Conservation (phyloP, 2,329 filamentous ascomycete species). For the Calonectria hawksworthii region DNA sequence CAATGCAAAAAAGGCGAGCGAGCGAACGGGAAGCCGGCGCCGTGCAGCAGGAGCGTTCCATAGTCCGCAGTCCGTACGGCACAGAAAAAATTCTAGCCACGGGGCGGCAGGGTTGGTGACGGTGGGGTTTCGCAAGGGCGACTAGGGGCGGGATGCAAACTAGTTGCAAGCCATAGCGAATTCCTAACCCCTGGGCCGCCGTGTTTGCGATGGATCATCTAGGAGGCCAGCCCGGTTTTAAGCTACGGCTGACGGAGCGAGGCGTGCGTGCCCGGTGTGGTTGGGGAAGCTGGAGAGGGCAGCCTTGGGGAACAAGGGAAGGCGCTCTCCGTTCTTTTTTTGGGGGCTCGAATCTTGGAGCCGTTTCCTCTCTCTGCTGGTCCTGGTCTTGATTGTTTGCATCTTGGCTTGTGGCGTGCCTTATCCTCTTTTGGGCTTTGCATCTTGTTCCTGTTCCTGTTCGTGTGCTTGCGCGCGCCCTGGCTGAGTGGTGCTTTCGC, state of each 20-base stretch:
- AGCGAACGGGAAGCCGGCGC: background rate
- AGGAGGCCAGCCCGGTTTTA: background rate
- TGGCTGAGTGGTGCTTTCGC: background rate
- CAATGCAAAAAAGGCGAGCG: background rate
- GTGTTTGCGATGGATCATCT: background rate
- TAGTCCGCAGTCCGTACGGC: background rate
- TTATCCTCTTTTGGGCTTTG: background rate
- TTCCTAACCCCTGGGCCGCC: background rate
- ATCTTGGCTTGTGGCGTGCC: background rate
- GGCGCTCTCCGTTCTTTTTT: background rate
- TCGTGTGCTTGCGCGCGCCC: background rate
- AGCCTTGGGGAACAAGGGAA: background rate
- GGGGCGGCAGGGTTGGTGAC: background rate
- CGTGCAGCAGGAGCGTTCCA: background rate
- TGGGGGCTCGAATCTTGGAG: background rate
- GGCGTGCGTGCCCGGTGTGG: background rate
- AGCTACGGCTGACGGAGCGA: slow-evolving; percentile 6
- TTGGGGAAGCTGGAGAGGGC: background rate
- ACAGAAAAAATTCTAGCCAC: background rate
- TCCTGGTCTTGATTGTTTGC: background rate
- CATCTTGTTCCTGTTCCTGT: background rate
- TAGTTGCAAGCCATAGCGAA: background rate
- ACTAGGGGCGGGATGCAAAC: background rate
- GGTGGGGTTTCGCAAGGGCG: slow-evolving; percentile 1
- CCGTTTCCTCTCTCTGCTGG: background rate